Conservation (phyloP, 441 rosid species). For the Pelargonium cotyledonis region DNA sequence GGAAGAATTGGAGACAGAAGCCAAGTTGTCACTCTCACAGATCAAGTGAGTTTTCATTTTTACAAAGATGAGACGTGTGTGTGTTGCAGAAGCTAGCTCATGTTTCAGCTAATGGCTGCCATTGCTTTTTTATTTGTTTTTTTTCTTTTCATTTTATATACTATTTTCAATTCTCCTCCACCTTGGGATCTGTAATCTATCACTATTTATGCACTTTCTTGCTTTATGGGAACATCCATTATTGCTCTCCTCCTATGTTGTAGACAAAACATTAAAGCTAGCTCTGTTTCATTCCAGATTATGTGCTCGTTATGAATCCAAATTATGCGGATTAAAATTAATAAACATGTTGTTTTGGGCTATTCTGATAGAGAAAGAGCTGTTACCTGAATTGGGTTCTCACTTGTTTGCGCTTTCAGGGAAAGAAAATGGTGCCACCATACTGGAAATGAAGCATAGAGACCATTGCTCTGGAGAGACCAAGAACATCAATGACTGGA, state of each 20-base stretch:
- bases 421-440: constrained; percentile 42
- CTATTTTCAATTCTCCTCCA: neutral
- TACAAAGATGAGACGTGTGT: neutral
- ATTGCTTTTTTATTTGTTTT: neutral
- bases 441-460: constrained; percentile 71
- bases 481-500: constrained; percentile 34
- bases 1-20: constrained; percentile 23
- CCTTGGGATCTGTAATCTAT: constrained; percentile 6
- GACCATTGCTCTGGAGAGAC: constrained; percentile 44
- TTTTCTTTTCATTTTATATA: neutral
- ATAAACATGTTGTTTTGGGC: neutral
- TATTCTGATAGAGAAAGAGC: too few species aligned
- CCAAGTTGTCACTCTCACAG: constrained; percentile 48
- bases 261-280: neutral
- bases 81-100: too few species aligned
- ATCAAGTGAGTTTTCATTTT: constrained; percentile 44
- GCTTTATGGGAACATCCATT: constrained; percentile 2
- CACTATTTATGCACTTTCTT: constrained; percentile 1
- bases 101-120: constrained; percentile 5
- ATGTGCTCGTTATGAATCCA: too few species aligned
- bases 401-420: constrained; percentile 32
- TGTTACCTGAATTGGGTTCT: constrained; percentile 4
- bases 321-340: too few species aligned
- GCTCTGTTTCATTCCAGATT: too few species aligned
- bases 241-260: neutral